phyloP scores from a whole-genome alignment of 192 early-diverging fungal genomes.

The Backusella morwellensis region DNA sequence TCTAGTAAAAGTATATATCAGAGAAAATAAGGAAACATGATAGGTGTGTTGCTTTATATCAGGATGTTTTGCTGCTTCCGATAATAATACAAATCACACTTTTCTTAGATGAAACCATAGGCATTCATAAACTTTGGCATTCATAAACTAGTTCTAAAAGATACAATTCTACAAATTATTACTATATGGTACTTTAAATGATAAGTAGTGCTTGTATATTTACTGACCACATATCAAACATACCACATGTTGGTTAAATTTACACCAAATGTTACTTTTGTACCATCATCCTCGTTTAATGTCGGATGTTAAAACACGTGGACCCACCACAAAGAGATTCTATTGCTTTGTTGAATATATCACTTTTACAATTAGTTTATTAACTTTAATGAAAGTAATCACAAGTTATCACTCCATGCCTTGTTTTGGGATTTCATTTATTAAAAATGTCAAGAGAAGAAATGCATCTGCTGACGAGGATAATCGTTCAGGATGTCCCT shows the following conservation, averaged over 20 bases:
- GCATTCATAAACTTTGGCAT: neutral
- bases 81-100: neutral
- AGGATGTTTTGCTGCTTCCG: neutral
- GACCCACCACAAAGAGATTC: neutral
- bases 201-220: neutral
- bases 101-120: neutral
- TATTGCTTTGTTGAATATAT: neutral
- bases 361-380: neutral
- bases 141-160: neutral
- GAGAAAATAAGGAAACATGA: neutral
- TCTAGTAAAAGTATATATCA: neutral
- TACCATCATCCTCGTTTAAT: neutral
- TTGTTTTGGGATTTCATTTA: neutral
- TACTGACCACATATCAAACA: neutral
- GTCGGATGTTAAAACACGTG: neutral
- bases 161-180: neutral
- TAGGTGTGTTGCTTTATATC: neutral
- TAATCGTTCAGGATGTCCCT: neutral
- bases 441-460: neutral
- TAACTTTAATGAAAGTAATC: neutral
- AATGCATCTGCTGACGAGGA: neutral
- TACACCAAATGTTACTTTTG: neutral
- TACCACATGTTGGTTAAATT: neutral
- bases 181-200: neutral
- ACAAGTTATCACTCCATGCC: neutral